Percentiles rank a stretch among this genome's conserved stretches.
Conservation (phyloP, 305 asterid species). For the Fraxinus velutina region DNA sequence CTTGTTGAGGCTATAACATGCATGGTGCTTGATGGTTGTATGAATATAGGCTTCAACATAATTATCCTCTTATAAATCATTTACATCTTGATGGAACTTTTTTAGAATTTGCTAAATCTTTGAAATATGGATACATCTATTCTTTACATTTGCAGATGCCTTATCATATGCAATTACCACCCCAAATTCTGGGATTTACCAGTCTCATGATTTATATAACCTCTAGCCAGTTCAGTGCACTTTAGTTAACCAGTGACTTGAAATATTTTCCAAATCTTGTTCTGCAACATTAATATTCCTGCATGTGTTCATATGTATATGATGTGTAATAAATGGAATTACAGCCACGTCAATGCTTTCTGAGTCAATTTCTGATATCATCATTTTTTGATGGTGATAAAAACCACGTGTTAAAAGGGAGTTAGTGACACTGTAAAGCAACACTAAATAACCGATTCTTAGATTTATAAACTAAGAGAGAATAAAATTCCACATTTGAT, state of each 20-base stretch:
- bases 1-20: slow-evolving; percentile 20
- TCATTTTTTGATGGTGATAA: not conserved
- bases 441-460: not conserved
- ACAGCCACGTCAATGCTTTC: not conserved
- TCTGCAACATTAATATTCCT: not conserved
- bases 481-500: slow-evolving; percentile 5
- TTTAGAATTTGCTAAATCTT: not conserved
- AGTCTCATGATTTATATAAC: not conserved
- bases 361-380: not conserved
- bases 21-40: slow-evolving; percentile 6
- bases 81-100: slow-evolving; percentile 42
- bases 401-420: not conserved
- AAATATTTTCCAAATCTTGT: not conserved
- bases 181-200: not conserved
- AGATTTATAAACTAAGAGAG: slow-evolving; percentile 1
- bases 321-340: not conserved
- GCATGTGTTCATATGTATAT: not conserved
- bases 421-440: slow-evolving; percentile 58
- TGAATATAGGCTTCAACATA: not conserved
- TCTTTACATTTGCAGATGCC: not conserved
- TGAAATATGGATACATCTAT: not conserved
- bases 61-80: not conserved
- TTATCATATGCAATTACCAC: not conserved
- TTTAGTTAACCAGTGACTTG: not conserved
- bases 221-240: not conserved